Conservation (phyloP, 2,329 filamentous ascomycete genomes). For the Rutstroemia sp. region DNA sequence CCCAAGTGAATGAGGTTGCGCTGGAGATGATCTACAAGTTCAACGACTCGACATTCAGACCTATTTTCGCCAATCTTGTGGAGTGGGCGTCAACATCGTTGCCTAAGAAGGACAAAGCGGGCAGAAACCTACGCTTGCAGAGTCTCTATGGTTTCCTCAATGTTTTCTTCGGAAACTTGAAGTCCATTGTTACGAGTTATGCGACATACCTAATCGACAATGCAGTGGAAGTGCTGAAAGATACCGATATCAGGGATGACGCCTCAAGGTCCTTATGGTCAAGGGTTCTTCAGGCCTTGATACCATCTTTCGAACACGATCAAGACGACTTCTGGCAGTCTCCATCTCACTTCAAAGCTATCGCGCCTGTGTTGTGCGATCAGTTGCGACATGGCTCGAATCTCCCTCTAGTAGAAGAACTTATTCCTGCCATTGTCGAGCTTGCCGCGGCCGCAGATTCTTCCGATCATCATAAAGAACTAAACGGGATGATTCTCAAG, state of each 20-base stretch:
- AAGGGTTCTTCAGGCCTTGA: slow-evolving; percentile 63
- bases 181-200: slow-evolving; percentile 92
- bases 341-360: slow-evolving; percentile 72
- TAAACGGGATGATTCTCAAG: slow-evolving; percentile 72
- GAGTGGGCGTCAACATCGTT: slow-evolving; percentile 66
- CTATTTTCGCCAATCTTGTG: slow-evolving; percentile 78
- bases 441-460: slow-evolving; percentile 76
- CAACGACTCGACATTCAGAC: slow-evolving; percentile 88
- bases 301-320: slow-evolving; percentile 76
- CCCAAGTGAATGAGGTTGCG: slow-evolving; percentile 57
- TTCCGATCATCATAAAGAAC: slow-evolving; percentile 80
- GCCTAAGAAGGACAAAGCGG: slow-evolving; percentile 52
- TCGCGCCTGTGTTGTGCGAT: slow-evolving; percentile 60
- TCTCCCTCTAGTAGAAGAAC: slow-evolving; percentile 39
- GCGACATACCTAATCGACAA: slow-evolving; percentile 77
- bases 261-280: slow-evolving; percentile 56
- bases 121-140: slow-evolving; percentile 56
- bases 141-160: slow-evolving; percentile 77
- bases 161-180: slow-evolving; percentile 75
- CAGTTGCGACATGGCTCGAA: slow-evolving; percentile 50
- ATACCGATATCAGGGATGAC: slow-evolving; percentile 36
- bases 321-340: slow-evolving; percentile 96
- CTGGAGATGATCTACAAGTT: slow-evolving; percentile 95
- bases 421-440: slow-evolving; percentile 71
- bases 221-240: slow-evolving; percentile 54